phyloP scores from a whole-genome alignment of 2,329 filamentous ascomycete species.

The Fusarium sp. region DNA sequence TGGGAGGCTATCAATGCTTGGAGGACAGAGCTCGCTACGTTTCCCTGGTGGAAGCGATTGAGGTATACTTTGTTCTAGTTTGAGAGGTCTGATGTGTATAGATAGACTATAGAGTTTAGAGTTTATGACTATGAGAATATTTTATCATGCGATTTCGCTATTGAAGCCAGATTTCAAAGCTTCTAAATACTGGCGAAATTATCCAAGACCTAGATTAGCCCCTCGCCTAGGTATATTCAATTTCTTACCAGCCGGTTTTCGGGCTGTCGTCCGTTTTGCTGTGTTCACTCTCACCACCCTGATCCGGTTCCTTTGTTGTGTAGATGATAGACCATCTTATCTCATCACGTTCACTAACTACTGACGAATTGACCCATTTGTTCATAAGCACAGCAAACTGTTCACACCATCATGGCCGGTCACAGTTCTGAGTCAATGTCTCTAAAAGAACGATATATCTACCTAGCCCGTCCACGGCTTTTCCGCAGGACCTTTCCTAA shows the following conservation, averaged over 20 bases:
- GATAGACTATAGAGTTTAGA: background rate
- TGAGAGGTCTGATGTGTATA: accelerated
- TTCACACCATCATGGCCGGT: background rate
- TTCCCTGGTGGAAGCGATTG: constrained; percentile 58
- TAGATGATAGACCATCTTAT: no score
- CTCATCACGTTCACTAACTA: background rate
- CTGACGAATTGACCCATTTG: background rate
- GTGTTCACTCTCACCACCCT: background rate
- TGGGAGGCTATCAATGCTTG: constrained; percentile 68
- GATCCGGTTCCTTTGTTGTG: background rate
- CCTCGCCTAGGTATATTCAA: background rate
- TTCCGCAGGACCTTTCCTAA: background rate
- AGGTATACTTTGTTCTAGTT: constrained; percentile 22
- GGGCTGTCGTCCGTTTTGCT: background rate
- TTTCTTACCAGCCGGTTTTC: background rate
- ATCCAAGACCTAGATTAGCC: accelerated
- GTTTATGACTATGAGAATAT: background rate
- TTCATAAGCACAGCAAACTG: background rate
- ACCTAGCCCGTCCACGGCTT: background rate
- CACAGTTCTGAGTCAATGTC: background rate
- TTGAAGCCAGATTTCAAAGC: background rate
- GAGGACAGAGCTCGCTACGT: constrained; percentile 57
- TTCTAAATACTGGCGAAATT: accelerated
- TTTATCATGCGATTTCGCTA: background rate
- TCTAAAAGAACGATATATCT: background rate